Percentiles rank a stretch among this genome's conserved stretches.
Conservation (phyloP, 2,329 filamentous ascomycete genomes). For the Dactylonectria macrodidyma region DNA sequence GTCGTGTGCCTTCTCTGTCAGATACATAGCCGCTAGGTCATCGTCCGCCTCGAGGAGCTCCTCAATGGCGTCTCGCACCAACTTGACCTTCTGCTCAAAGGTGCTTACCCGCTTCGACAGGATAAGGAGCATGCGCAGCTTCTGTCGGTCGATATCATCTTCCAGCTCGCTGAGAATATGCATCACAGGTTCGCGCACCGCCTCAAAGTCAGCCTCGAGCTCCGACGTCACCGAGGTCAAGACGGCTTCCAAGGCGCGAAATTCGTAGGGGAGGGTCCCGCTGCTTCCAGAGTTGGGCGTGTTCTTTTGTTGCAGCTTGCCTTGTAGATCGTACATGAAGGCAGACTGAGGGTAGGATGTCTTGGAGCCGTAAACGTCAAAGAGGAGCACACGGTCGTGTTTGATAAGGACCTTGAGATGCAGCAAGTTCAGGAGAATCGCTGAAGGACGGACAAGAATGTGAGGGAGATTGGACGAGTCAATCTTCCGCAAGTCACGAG, state of each 20-base stretch:
- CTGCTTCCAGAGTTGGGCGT: constrained; percentile 63
- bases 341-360: constrained; percentile 96
- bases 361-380: constrained; percentile 95
- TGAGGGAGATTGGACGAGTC: constrained; percentile 96
- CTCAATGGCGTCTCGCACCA: constrained; percentile 95
- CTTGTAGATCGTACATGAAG: constrained; percentile 98
- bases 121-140: constrained; percentile 90
- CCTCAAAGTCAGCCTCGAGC: constrained; percentile 94
- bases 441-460: constrained; percentile 92
- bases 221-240: constrained; percentile 93
- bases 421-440: constrained; percentile 95
- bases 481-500: constrained; percentile 96
- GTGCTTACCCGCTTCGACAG: constrained; percentile 96
- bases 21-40: constrained; percentile 94
- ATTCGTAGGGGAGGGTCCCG: constrained; percentile 89
- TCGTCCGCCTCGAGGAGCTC: constrained; percentile 97
- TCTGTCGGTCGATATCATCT: constrained; percentile 96
- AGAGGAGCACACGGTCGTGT: constrained; percentile 92
- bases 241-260: constrained; percentile 94
- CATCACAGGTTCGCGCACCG: constrained; percentile 92
- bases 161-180: constrained; percentile 91
- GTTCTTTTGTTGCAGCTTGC: constrained; percentile 88
- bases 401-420: constrained; percentile 97
- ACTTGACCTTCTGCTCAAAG: constrained; percentile 95
- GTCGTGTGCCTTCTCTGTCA: constrained; percentile 88